Evolutionary conservation across 2,329 filamentous ascomycete species (phyloP), one percentile per base, ranked within the genome.

Genomic region (Leptoxyphium fumago): DNA sequence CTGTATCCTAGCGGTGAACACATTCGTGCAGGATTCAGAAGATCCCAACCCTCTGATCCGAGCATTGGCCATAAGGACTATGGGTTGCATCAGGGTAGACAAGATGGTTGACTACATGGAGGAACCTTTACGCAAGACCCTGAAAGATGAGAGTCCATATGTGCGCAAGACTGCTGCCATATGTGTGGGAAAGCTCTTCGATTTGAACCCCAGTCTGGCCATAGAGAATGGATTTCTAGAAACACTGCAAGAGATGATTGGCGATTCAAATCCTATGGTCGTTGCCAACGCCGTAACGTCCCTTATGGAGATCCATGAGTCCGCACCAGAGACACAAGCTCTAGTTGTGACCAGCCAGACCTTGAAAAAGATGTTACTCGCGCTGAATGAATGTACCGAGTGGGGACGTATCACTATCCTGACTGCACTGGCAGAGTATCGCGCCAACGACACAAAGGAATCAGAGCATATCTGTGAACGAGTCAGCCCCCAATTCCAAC

Each of bases 41-140:
- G 91, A 98, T 59, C 91, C 91, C 38, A 98, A 98, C 60, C 91
- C 91, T 11, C 75, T 98, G 18, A 86, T 98, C 58, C 75, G 91
- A 71, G 91, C 91, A 42, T 74, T 98, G 42, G 91, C 91, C 44
- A 94, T 98, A 63, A 78, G 91, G 56, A 98, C 91, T 29, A 98
- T 98, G 91, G 91, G 91, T 36, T 96, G 91, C 60, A 96, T 98
- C 57, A 74, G 91, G 45, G 91, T 98, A 45, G 91, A 96, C 55
- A 98, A 98, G 67, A 98, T 98, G 86, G 86, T 96, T 52, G 91
- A 98, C 62, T 98, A 98, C 64, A 96, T 98, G 89, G 91, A 96
- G 64, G 91, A 98, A 59, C 91, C 91, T 11, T 67, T 98, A 50
- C 78, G 91, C 55, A 98, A 98, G 69, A 98, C 91, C 10, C 71